Conservation (phyloP, 179 eudicot genomes). For the Heliamphora pulchella region DNA sequence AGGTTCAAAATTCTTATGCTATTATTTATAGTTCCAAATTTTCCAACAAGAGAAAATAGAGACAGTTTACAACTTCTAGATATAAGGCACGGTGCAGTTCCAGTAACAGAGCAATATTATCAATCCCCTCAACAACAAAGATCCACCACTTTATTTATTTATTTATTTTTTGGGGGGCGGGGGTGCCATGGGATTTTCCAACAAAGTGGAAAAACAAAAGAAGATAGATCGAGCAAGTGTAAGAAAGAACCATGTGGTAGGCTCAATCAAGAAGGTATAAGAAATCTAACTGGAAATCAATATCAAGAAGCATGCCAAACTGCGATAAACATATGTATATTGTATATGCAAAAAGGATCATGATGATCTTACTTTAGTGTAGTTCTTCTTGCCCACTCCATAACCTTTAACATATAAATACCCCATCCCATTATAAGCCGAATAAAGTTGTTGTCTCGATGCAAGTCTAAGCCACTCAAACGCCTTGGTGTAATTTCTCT, state of each 20-base stretch:
- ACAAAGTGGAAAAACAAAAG: slow-evolving; percentile 2
- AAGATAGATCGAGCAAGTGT: neutral
- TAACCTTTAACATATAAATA: slow-evolving; percentile 90
- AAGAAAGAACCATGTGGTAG: neutral
- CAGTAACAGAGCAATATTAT: neutral
- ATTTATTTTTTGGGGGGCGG: neutral
- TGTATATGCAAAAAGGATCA: neutral
- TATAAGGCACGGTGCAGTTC: neutral
- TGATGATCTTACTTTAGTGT: slow-evolving; percentile 55
- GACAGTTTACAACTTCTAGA: neutral
- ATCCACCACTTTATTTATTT: neutral
- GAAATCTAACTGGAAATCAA: neutral
- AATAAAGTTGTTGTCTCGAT: slow-evolving; percentile 70
- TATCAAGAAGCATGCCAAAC: neutral
- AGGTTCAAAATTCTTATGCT: neutral
- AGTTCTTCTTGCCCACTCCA: slow-evolving; percentile 85
- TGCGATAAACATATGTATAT: neutral
- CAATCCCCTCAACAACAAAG: neutral
- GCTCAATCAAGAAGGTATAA: neutral
- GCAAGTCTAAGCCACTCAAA: slow-evolving; percentile 84
- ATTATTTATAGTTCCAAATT: neutral
- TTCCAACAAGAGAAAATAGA: neutral
- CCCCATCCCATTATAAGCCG: slow-evolving; percentile 96
- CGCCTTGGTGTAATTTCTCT: slow-evolving; percentile 78
- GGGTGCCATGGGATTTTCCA: neutral